Percentiles rank a stretch among this genome's conserved stretches.
phyloP scores from a whole-genome alignment of 352 stramenopile genomes.

The Globisporangium irregulare region DNA sequence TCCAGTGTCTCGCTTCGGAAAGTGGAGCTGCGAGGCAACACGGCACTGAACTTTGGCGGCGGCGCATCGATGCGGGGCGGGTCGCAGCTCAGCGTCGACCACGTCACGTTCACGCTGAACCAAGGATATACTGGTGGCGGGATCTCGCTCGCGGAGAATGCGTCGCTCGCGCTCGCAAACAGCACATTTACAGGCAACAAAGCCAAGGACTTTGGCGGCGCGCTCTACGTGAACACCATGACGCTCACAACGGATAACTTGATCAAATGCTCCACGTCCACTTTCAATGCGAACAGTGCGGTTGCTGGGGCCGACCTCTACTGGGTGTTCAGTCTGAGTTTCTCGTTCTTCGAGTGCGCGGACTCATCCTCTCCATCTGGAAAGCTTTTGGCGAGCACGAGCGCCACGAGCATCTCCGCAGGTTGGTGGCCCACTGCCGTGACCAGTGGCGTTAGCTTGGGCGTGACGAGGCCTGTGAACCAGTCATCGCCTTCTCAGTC shows the following conservation, averaged over 20 bases:
- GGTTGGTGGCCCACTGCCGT: slow-evolving; percentile 64
- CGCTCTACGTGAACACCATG: slow-evolving; percentile 46
- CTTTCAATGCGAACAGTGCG: slow-evolving; percentile 39
- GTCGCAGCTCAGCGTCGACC: slow-evolving; percentile 18
- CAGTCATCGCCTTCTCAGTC: background rate
- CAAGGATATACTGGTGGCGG: slow-evolving; percentile 46
- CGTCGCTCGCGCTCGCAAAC: slow-evolving; percentile 21
- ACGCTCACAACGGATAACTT: slow-evolving; percentile 6
- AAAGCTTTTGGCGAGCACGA: slow-evolving; percentile 29
- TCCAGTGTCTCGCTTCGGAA: slow-evolving; percentile 22
- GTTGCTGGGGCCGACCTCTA: slow-evolving; percentile 46
- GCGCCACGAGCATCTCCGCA: slow-evolving; percentile 30
- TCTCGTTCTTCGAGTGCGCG: slow-evolving; percentile 31
- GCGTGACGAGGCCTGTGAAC: slow-evolving; percentile 16
- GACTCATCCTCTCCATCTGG: slow-evolving; percentile 18
- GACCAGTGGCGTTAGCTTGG: slow-evolving; percentile 57
- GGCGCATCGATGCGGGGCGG: slow-evolving; percentile 31
- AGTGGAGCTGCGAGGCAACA: slow-evolving; percentile 24
- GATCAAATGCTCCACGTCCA: slow-evolving; percentile 12
- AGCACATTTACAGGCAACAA: slow-evolving; percentile 38
- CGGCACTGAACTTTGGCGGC: slow-evolving; percentile 42
- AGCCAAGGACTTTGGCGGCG: slow-evolving; percentile 51
- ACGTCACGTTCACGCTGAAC: slow-evolving; percentile 30
- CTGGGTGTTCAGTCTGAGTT: slow-evolving; percentile 52
- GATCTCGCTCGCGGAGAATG: slow-evolving; percentile 39